Percentiles rank a stretch among this genome's conserved stretches.
phyloP scores from a whole-genome alignment of 192 early-diverging fungal genomes.

The Umbelopsis ramanniana region DNA sequence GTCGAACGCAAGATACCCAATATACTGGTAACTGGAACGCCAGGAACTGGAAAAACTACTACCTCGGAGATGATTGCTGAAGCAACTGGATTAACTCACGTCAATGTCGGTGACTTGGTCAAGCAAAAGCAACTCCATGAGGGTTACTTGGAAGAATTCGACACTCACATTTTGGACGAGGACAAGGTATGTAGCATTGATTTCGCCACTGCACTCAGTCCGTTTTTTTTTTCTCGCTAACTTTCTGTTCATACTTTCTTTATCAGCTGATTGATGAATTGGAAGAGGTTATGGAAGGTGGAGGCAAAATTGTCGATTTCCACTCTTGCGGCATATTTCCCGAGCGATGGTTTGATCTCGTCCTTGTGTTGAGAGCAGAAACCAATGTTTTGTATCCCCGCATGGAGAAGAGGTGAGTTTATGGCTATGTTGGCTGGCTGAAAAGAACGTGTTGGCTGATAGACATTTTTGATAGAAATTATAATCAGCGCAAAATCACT shows the following conservation, averaged over 20 bases:
- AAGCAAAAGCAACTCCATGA: conserved; percentile 87
- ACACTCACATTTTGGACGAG: conserved; percentile 89
- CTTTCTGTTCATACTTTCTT: too few relatives aligned
- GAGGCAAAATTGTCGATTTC: conserved; percentile 91
- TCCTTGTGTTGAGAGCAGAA: conserved; percentile 85
- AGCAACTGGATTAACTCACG: conserved; percentile 72
- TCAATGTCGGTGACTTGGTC: conserved; percentile 88
- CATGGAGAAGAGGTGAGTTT: conserved; percentile 69
- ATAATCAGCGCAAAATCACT: conserved; percentile 80
- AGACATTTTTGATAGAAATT: conserved; percentile 56
- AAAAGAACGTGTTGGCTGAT: neutral
- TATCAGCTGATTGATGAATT: conserved; percentile 86
- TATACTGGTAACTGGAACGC: conserved; percentile 85
- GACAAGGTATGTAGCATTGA: conserved; percentile 68
- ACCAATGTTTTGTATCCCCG: conserved; percentile 82
- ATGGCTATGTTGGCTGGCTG: neutral
- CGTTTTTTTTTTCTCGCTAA: neutral
- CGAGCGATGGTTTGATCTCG: conserved; percentile 97
- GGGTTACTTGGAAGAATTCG: conserved; percentile 85
- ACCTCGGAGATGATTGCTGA: conserved; percentile 78
- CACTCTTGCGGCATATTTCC: conserved; percentile 97
- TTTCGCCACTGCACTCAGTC: too few relatives aligned
- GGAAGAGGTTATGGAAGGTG: conserved; percentile 77
- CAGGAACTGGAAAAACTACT: conserved; percentile 85
- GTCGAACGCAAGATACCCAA: conserved; percentile 59